Evolutionary conservation across 768 basidiomycete genomes (phyloP), one percentile per base, ranked within the genome.

Genomic region (Butyriboletus loyo): DNA sequence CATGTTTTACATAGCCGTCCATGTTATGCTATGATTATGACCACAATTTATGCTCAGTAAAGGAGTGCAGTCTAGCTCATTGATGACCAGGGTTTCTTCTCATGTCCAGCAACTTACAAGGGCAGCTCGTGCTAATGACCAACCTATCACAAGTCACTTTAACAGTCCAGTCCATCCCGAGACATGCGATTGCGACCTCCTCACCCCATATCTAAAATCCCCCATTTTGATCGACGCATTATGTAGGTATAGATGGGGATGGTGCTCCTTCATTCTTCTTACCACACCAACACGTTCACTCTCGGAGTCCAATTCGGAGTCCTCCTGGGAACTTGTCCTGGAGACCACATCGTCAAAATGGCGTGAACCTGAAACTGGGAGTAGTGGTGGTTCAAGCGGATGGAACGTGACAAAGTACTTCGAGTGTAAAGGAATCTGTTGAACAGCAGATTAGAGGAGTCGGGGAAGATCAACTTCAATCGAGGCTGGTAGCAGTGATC

Each of bases 291-390:
- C 25, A 9, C 31, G 13, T 11, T 48, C 58, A 5, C 17, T 44
- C 32, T 62, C 62, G n/a, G 53, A 54, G 27, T 62, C 62, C 2
- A 59, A 61, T 10, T 50, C 56, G 7, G 59, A 59, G 7, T 39
- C 52, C 13, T 28, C 60, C 0, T 25, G 42, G 19, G 4, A 30
- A 44, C 31, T 21, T 5, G 14, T 30, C 10, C 19, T 21, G 17
- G 19, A 8, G 5, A 4, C 38, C 1, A 24, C 30, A 3, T 49
- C 50, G 15, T 73, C 68, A 60, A 89, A 89, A 66, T 87, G 82
- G 17, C 92, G 72, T 7, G 92, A 92, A 2, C 92, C 92, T 0
- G 90, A 86, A 1, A 78, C 77, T 0, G 89, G 85, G 19, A 89
- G 64, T 4, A 92, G 58, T 3, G 73, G 46, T 0, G 90, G 72